These are phyloP conservation scores for Dothiorella sarmentorum DNA, from an alignment of 2,329 filamentous ascomycete genomes.

Conservation along the genomic window DNA sequence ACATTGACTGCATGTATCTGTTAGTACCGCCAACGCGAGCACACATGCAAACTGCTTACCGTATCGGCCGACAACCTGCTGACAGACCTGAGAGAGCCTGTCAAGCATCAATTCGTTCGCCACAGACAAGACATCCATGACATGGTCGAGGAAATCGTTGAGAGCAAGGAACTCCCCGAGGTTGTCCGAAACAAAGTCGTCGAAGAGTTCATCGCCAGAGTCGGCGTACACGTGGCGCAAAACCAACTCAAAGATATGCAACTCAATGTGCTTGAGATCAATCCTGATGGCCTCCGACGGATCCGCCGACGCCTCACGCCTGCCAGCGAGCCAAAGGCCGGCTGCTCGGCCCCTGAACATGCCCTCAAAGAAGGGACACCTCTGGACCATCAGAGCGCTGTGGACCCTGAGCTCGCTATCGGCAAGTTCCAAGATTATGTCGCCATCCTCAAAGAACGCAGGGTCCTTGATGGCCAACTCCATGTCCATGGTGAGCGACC, in stretches of 20 bases:
- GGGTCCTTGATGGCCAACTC: conserved; percentile 64
- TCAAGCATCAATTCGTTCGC: conserved; percentile 97
- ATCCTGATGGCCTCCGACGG: conserved; percentile 59
- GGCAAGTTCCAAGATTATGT: conserved; percentile 75
- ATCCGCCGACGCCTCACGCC: conserved; percentile 52
- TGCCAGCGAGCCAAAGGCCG: conserved; percentile 76
- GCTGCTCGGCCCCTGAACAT: conserved; percentile 84
- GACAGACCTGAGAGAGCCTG: conserved; percentile 83
- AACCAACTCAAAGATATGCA: conserved; percentile 72
- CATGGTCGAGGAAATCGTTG: conserved; percentile 82
- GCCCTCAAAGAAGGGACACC: conserved; percentile 89
- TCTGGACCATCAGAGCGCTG: conserved; percentile 71
- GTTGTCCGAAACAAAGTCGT: conserved; percentile 65
- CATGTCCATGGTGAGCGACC: conserved; percentile 67
- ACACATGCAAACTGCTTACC: conserved; percentile 43
- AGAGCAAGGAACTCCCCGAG: conserved; percentile 46
- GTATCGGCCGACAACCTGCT: conserved; percentile 76
- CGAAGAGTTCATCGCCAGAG: conserved; percentile 74
- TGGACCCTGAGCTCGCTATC: conserved; percentile 69
- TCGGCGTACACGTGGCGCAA: conserved; percentile 82
- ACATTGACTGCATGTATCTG: conserved; percentile 61
- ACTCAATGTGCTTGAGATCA: conserved; percentile 77
- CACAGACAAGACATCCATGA: conserved; percentile 84
- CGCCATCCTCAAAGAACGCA: conserved; percentile 72
- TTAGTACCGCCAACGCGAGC: conserved; percentile 20